phyloP scores from a whole-genome alignment of 805 yeast species.

The Millerago galiae region DNA sequence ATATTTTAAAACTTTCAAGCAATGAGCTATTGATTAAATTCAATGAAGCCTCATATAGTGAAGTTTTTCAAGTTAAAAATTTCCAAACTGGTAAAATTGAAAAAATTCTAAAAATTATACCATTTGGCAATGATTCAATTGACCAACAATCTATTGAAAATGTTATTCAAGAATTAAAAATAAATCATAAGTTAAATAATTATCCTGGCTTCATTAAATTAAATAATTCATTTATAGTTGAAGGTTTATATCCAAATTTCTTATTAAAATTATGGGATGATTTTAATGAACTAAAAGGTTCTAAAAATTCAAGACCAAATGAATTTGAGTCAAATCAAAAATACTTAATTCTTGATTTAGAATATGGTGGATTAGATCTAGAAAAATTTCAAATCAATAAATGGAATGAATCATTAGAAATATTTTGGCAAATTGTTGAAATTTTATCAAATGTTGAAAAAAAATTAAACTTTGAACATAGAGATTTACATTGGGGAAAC shows the following conservation, averaged over 20 bases:
- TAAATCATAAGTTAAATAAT: slow-evolving; percentile 33
- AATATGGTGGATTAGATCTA: slow-evolving; percentile 38
- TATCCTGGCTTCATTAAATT: slow-evolving; percentile 41
- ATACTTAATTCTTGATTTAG: slow-evolving; percentile 31
- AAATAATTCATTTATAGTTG: slow-evolving; percentile 38
- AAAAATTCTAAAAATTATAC: slow-evolving; percentile 42
- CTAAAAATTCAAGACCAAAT: slow-evolving; percentile 34
- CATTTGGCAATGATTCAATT: slow-evolving; percentile 39
- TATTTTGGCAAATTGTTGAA: slow-evolving; percentile 51
- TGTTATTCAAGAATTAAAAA: slow-evolving; percentile 40
- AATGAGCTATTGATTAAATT: slow-evolving; percentile 29
- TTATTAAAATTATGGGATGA: slow-evolving; percentile 41
- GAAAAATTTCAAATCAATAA: slow-evolving; percentile 34
- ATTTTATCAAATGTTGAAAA: slow-evolving; percentile 47
- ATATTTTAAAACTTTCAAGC: slow-evolving; percentile 26
- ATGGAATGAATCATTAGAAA: slow-evolving; percentile 33
- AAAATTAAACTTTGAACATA: slow-evolving; percentile 54
- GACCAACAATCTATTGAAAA: slow-evolving; percentile 38
- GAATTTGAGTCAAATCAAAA: slow-evolving; percentile 25
- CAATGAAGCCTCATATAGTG: slow-evolving; percentile 42
- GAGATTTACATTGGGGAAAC: slow-evolving; percentile 66
- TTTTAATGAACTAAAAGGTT: slow-evolving; percentile 23
- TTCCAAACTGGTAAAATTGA: slow-evolving; percentile 19
- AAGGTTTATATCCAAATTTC: slow-evolving; percentile 36
- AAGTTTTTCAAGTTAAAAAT: slow-evolving; percentile 32